These are phyloP conservation scores for Aspergillus hancockii DNA, from an alignment of 495 filamentous ascomycete species.

Conservation along the genomic window DNA sequence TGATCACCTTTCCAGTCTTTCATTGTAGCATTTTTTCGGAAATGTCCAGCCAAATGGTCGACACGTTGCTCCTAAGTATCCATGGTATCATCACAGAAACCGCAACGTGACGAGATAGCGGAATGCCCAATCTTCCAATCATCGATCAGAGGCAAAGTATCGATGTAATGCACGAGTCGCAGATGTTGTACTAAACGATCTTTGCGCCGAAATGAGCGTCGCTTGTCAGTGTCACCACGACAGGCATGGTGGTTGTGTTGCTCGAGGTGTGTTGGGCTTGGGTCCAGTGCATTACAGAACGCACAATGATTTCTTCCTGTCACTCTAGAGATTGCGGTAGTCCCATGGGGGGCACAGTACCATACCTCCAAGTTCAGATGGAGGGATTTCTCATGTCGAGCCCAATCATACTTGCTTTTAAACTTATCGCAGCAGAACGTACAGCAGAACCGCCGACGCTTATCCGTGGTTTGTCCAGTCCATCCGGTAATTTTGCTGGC, in stretches of 20 bases:
- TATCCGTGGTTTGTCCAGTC: conserved; percentile 51
- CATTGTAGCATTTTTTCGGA: conserved; percentile 63
- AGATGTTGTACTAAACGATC: conserved; percentile 79
- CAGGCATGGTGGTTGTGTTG: conserved; percentile 62
- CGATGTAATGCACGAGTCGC: conserved; percentile 64
- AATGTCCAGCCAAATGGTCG: conserved; percentile 65
- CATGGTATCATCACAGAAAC: conserved; percentile 62
- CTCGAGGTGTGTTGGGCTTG: conserved; percentile 19
- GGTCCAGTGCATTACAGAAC: conserved; percentile 23
- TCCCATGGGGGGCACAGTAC: conserved; percentile 69
- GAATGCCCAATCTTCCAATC: conserved; percentile 64
- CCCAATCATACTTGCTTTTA: conserved; percentile 80
- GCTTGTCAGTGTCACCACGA: conserved; percentile 58
- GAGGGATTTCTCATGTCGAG: conserved; percentile 75
- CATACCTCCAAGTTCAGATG: conserved; percentile 75
- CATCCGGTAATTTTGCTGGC: conserved; percentile 40
- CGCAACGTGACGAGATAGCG: conserved; percentile 64
- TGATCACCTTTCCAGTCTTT: conserved; percentile 68
- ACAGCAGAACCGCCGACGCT: conserved; percentile 45
- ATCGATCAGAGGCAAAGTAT: conserved; percentile 63
- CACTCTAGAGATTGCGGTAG: conserved; percentile 35
- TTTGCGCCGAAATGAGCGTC: conserved; percentile 75
- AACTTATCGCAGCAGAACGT: conserved; percentile 82
- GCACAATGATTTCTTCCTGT: conserved; percentile 47
- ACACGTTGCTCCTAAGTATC: conserved; percentile 60